These are phyloP conservation scores for Trichoderma endophyticum DNA, from an alignment of 2,329 filamentous ascomycete species.

Conservation along the genomic window DNA sequence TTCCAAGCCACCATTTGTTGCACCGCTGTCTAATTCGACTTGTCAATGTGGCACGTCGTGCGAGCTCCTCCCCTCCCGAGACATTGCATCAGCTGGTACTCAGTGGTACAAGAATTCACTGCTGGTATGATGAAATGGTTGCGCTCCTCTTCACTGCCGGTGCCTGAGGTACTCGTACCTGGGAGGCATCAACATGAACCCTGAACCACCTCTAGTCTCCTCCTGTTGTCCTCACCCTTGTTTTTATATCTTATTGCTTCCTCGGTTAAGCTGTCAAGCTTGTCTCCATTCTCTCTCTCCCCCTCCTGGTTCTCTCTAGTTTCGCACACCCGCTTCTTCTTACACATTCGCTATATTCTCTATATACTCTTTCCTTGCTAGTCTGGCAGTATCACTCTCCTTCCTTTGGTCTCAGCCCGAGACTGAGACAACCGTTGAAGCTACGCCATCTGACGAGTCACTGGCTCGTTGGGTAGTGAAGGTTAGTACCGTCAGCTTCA, in stretches of 20 bases:
- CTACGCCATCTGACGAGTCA: not conserved
- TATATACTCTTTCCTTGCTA: not conserved
- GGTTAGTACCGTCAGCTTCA: not conserved
- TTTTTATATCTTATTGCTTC: not conserved
- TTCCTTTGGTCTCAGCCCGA: not conserved
- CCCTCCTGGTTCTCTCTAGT: not conserved
- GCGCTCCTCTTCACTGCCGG: not conserved
- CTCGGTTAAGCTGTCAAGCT: not conserved
- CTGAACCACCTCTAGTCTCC: not conserved
- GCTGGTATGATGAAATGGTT: not conserved
- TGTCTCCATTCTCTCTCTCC: not conserved
- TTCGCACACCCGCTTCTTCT: not conserved
- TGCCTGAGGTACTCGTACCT: not conserved
- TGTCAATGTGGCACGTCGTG: not conserved
- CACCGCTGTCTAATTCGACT: not conserved
- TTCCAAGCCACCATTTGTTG: constrained; percentile 10
- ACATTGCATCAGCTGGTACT: constrained; percentile 13
- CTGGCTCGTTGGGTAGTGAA: not conserved
- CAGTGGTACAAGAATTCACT: not conserved
- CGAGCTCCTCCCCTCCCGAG: constrained; percentile 10
- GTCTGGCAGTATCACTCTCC: not conserved
- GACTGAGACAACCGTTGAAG: not conserved
- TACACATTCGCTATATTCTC: not conserved
- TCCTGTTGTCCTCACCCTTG: not conserved
- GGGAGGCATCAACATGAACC: not conserved